Evolutionary conservation across 1,139 yeast genomes (phyloP).

Genomic region (Arxiozyma telluris): DNA sequence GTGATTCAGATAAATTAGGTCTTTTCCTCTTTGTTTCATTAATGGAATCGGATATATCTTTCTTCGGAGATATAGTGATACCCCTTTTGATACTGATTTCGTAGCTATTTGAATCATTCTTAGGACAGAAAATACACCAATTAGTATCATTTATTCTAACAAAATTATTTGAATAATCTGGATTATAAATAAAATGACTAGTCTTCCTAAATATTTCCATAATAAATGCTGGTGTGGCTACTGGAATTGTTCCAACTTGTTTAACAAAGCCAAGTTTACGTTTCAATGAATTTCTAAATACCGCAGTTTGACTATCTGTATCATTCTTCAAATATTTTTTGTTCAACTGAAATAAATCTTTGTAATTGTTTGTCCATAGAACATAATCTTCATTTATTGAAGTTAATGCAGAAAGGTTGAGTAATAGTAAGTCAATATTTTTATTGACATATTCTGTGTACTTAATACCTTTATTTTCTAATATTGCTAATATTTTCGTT

Average conservation of each 20-base stretch:
- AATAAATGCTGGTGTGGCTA: slow-evolving; percentile 28
- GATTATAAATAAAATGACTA: neutral
- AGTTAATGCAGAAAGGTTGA: slow-evolving; percentile 41
- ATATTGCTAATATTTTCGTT: slow-evolving; percentile 47
- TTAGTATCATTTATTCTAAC: slow-evolving; percentile 20
- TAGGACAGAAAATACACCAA: slow-evolving; percentile 29
- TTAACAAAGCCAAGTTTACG: slow-evolving; percentile 38
- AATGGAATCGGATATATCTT: neutral
- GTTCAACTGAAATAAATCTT: slow-evolving; percentile 20
- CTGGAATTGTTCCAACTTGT: slow-evolving; percentile 36
- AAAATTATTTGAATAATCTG: neutral
- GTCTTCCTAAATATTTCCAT: slow-evolving; percentile 20
- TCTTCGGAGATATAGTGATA: neutral
- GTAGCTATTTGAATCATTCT: slow-evolving; percentile 13
- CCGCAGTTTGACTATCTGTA: slow-evolving; percentile 13
- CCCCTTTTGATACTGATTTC: slow-evolving; percentile 3
- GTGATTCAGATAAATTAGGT: neutral
- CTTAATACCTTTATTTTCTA: slow-evolving; percentile 40
- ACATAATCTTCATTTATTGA: slow-evolving; percentile 28
- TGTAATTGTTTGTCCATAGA: slow-evolving; percentile 26
- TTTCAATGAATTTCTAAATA: slow-evolving; percentile 28
- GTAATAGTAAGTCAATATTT: slow-evolving; percentile 53
- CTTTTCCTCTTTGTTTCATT: neutral
- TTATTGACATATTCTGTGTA: slow-evolving; percentile 45
- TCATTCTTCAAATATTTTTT: slow-evolving; percentile 5